Evolutionary conservation across 129 eudicot species (phyloP), one percentile per base, ranked within the genome.

Genomic region (Pseudognaphalium luteoalbum): DNA sequence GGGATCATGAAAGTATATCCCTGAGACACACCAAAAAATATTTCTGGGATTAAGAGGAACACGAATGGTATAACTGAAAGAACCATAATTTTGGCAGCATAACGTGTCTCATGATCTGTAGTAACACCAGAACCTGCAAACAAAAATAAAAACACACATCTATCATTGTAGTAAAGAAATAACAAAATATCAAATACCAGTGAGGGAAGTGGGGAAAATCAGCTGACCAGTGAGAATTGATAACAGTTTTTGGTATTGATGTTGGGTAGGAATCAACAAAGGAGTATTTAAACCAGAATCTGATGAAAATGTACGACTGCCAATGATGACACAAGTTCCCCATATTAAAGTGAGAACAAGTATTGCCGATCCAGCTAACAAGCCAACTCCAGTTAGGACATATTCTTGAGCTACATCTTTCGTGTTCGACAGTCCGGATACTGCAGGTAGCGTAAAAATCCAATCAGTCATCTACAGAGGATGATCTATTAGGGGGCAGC

Each of bases 281-380:
- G 66, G 62, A 59, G 70, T 66, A 71, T 25, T 73, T 68, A 76
- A 68, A 22, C 30, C 79, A 15, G 79, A 47, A 68, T 79, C 29
- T 1, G 68, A 64, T 22, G 83, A 16, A 76, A 73, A 73, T 12
- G 76, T 35, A 54, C 66, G 82, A 63, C 86, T 81, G 17, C 85
- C 93, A 15, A 84, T 44, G 21, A 91, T 72, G 42, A 88, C 77
- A 75, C 97, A 91, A 73, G 93, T 91, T 78, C 97, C 97, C 93
- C 93, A 91, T 5, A 91, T 15, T 32, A 88, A 30, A 3, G 93
- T 88, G 34, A 91, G 89, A 71, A 86, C 85, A 78, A 91, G 80
- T 61, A 83, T 88, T 16, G 88, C 81, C 32, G 97, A 86, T 66
- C 96, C 97, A 14, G 93, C 91, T 37, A 91, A 80, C 71, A 91